These are phyloP conservation scores for Cercospora sp. DNA, from an alignment of 2,329 filamentous ascomycete genomes.

Conservation along the genomic window DNA sequence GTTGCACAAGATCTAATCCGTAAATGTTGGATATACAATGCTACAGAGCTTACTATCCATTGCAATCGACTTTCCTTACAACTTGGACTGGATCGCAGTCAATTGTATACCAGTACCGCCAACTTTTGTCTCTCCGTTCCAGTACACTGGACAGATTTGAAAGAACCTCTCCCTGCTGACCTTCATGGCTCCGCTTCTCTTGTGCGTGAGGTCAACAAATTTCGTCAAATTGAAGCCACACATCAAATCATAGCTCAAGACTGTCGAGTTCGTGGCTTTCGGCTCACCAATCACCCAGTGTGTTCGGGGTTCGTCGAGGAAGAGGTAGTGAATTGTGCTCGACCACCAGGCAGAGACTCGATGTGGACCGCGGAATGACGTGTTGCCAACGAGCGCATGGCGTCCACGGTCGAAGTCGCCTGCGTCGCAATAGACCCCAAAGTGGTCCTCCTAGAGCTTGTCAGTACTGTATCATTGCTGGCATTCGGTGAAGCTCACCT, in stretches of 20 bases:
- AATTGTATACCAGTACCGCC: constrained; percentile 19
- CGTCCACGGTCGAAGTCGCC: constrained; percentile 60
- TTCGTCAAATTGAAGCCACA: constrained; percentile 69
- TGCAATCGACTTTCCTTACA: background rate
- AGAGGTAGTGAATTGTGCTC: constrained; percentile 60
- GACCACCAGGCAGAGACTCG: constrained; percentile 61
- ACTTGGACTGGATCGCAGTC: constrained; percentile 10
- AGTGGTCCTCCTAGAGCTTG: constrained; percentile 51
- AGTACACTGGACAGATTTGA: constrained; percentile 51
- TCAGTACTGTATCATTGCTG: background rate
- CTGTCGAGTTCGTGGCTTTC: constrained; percentile 67
- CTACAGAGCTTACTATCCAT: background rate
- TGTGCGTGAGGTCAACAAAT: constrained; percentile 45
- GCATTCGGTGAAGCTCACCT: constrained; percentile 41
- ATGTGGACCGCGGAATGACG: constrained; percentile 56
- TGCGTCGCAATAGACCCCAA: constrained; percentile 60
- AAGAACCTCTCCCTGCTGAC: constrained; percentile 46
- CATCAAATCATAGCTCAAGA: constrained; percentile 72
- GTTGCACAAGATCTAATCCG: background rate
- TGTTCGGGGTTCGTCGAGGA: constrained; percentile 60
- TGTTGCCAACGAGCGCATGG: constrained; percentile 61
- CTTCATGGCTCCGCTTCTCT: constrained; percentile 42
- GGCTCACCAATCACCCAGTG: constrained; percentile 66
- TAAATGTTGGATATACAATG: background rate
- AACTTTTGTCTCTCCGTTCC: constrained; percentile 45